A percentile compares a stretch with the other conserved stretches of the same genome.
Evolutionary conservation across 164 flowering plant species (phyloP).

Genomic region (Piper betle): DNA sequence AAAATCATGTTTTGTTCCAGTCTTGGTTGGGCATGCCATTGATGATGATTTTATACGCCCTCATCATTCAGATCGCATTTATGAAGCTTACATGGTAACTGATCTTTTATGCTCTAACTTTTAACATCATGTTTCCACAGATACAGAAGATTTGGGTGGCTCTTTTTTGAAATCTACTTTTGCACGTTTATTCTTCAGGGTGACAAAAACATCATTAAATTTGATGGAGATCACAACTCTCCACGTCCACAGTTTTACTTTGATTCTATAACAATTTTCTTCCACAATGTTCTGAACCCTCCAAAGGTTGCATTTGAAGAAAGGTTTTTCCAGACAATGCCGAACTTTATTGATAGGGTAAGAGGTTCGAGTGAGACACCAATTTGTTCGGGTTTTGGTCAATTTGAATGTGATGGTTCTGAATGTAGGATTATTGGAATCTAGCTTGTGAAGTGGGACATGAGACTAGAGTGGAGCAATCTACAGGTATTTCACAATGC

Average conservation of each 20-base stretch:
- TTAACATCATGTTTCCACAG: too few species aligned
- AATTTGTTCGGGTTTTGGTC: background rate
- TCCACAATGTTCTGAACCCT: slow-evolving; percentile 84
- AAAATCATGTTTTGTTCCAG: slow-evolving; percentile 79
- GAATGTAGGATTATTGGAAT: slow-evolving; percentile 47
- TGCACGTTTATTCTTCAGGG: slow-evolving; percentile 40
- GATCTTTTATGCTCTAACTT: background rate
- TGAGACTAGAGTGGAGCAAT: slow-evolving; percentile 20
- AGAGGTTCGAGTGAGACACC: slow-evolving; percentile 3
- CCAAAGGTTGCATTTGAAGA: slow-evolving; percentile 59
- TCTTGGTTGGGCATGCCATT: slow-evolving; percentile 76
- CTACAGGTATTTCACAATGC: slow-evolving; percentile 28
- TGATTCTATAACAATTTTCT: slow-evolving; percentile 85
- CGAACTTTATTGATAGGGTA: slow-evolving; percentile 61
- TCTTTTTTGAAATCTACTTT: background rate
- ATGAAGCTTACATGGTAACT: slow-evolving; percentile 63
- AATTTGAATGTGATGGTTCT: background rate
- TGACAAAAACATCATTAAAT: slow-evolving; percentile 93
- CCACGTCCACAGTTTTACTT: slow-evolving; percentile 93
- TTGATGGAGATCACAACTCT: slow-evolving; percentile 96
- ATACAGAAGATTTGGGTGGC: too few species aligned
- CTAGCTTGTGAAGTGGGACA: slow-evolving; percentile 24
- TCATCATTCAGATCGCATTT: slow-evolving; percentile 81
- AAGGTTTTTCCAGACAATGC: slow-evolving; percentile 25
- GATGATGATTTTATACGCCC: slow-evolving; percentile 93